Base-by-base conservation (phyloP, 2,329 filamentous ascomycete genomes). In the Aureobasidium sp. region DNA sequence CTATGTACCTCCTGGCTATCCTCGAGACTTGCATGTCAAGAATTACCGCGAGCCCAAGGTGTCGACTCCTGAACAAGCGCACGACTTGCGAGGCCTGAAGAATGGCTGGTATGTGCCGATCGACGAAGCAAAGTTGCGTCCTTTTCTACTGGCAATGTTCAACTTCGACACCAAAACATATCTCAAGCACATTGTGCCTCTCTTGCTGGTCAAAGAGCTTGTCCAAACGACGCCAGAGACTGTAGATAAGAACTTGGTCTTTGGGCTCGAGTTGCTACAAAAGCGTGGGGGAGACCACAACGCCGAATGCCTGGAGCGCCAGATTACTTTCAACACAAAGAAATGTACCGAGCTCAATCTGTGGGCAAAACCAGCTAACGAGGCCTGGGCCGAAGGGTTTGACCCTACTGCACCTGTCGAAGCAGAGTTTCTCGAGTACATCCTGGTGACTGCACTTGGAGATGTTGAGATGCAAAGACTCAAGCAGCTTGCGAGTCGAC, bases 21-120 rank as follows among this genome's bases (percentile, higher is more conserved):
- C 70, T 6, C 42, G 52, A 5, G 63, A 66, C 6, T 56, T 63
- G n/a, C 68, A 67, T 8, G 66, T 77, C 33, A 66, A 71, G 5
- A 71, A 75, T 27, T 79, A 78, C 64, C 68, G 71, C 22, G 64
- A 65, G 1, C 75, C 76, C 1, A 72, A 64, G 4, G 67, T 77
- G 0, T 74, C 73, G 0, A 67, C 66, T 0, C 67, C 69, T 11
- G 68, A 72, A 8, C 61, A 72, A 19, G 67, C 76, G 8, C 62
- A 63, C 14, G 65, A 70, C 27, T 65, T 72, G 2, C 60, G 68
- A 15, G 63, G 65, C 8, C 67, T 77, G 5, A 66, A 68, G 2
- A 54, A 70, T 27, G 70, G 71, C 1, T 73, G 70, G 68, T 58
- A 68, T 22, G 63, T 58, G 15, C 66, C 65, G 0, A 69, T 77